Evolutionary conservation across 805 yeast species (phyloP), one percentile per base, ranked within the genome.

Genomic region (Blastobotrys parvus): DNA sequence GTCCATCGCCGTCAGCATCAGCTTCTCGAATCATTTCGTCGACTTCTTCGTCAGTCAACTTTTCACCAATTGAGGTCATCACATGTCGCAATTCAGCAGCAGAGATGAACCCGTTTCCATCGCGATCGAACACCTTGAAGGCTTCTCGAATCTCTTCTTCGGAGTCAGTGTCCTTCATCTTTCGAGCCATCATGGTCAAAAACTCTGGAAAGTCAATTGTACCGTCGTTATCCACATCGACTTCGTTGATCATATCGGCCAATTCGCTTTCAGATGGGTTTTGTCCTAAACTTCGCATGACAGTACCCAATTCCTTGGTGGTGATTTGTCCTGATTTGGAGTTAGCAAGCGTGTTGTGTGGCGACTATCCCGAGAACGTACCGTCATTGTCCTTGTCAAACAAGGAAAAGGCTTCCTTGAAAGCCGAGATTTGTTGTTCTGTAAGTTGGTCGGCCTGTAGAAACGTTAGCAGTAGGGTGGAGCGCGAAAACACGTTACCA

Each of bases 121-220:
- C 68, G 44, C 74, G 67, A 70, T 92, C 98, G 61, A 92, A 92
- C 32, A 92, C 98, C 69, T 89, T 90, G 75, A 92, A 92, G 11
- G 98, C 98, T 68, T 92, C 98, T 51, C 90, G 77, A 52, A 92
- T 79, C 67, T 92, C 98, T 56, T 94, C 97, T 68, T 92, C 97
- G 30, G 92, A 82, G 64, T 92, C 98, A 48, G 92, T 88, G 58
- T 90, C 95, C 70, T 88, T 92, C 78, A 92, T 80, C 62, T 92
- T 94, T 61, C 92, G 77, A 27, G 87, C 84, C 94, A 83, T 84
- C 74, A 83, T 75, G 30, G 94, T 85, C 54, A 83, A 70, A 59
- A 83, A 83, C 65, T 83, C 92, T 23, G 85, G 75, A 63, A 83
- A 83, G 60, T 83, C 92, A 55, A 83, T 82, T 57, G 78, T 73